Conservation (phyloP, 768 basidiomycete genomes). For the Hygrocybe punicea region DNA sequence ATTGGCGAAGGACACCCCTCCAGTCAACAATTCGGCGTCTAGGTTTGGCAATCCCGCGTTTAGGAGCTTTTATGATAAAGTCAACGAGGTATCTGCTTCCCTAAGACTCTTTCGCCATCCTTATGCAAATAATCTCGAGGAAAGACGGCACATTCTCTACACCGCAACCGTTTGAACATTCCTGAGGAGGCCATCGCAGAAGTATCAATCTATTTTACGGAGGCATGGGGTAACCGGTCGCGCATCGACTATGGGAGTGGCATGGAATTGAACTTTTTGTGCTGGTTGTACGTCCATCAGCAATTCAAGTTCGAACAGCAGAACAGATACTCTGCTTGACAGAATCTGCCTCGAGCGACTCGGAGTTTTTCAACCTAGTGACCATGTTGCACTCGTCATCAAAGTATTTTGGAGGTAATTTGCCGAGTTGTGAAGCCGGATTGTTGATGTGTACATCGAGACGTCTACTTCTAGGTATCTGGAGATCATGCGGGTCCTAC, state of each 20-base stretch:
- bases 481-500: conserved; percentile 76
- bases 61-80: conserved; percentile 81
- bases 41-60: conserved; percentile 98
- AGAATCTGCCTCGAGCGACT: conserved; percentile 81
- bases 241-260: conserved; percentile 99
- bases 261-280: conserved; percentile 97
- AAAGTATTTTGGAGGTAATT: conserved; percentile 82
- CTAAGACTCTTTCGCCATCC: neutral
- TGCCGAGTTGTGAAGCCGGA: conserved; percentile 8
- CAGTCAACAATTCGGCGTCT: conserved; percentile 85
- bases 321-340: conserved; percentile 3
- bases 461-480: conserved; percentile 52
- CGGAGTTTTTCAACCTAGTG: conserved; percentile 56
- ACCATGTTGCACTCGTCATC: conserved; percentile 74
- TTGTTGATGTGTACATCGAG: conserved; percentile 29
- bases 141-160: conserved; percentile 56
- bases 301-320: neutral
- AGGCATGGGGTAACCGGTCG: conserved; percentile 87
- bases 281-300: conserved; percentile 75
- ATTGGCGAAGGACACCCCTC: conserved; percentile 68
- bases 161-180: conserved; percentile 54
- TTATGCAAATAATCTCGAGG: neutral
- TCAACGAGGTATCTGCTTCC: conserved; percentile 52
- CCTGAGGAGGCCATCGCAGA: conserved; percentile 60
- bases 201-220: conserved; percentile 74